phyloP scores from a whole-genome alignment of 306 rosid genomes.

The Carpinus fangiana region DNA sequence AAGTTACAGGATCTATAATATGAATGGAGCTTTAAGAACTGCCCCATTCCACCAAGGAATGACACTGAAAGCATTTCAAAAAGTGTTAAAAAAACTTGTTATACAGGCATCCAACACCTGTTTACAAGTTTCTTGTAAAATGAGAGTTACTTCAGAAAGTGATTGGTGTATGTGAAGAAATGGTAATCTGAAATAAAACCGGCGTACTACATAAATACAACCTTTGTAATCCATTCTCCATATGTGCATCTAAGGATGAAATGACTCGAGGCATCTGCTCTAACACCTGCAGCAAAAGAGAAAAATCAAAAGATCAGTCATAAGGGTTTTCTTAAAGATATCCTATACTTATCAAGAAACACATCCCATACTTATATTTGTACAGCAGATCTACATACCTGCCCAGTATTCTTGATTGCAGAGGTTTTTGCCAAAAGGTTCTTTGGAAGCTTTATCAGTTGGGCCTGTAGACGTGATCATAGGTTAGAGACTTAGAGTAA shows the following conservation, averaged over 20 bases:
- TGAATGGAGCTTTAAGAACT: neutral
- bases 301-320: neutral
- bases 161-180: neutral
- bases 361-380: conserved; percentile 8
- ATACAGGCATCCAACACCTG: neutral
- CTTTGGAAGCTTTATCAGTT: conserved; percentile 78
- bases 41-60: neutral
- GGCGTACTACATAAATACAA: conserved; percentile 26
- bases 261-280: conserved; percentile 83
- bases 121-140: neutral
- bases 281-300: conserved; percentile 59
- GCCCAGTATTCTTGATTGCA: conserved; percentile 72
- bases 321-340: neutral
- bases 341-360: conserved; percentile 2
- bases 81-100: neutral
- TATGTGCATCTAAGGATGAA: conserved; percentile 78
- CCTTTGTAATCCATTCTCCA: conserved; percentile 83
- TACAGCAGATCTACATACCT: conserved; percentile 43
- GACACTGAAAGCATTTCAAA: neutral
- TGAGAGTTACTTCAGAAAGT: neutral
- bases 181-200: conserved; percentile 7
- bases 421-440: conserved; percentile 68
- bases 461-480: conserved; percentile 46
- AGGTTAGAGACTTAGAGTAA: neutral
- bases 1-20: neutral